Conservation (phyloP, 164 flowering plant genomes). For the Macadamia integrifolia region DNA sequence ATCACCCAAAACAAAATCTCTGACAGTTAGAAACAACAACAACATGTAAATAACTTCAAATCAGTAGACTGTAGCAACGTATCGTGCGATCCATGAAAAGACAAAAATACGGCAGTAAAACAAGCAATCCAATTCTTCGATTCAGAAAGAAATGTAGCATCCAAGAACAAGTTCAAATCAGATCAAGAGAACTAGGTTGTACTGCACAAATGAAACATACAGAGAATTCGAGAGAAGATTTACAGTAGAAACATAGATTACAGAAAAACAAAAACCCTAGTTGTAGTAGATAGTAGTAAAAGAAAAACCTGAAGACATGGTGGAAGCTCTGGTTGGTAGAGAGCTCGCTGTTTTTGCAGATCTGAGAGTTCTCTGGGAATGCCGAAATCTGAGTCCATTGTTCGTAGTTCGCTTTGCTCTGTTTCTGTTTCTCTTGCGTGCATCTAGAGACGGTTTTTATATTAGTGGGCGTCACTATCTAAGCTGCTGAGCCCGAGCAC, state of each 20-base stretch:
- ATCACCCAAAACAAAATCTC: background rate
- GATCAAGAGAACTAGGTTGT: background rate
- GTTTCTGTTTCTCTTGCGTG: background rate
- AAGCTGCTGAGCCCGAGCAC: no score
- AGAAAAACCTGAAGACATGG: conserved; percentile 88
- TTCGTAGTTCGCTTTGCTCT: background rate
- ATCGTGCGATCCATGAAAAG: no score
- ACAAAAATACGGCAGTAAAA: background rate
- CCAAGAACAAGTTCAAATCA: background rate
- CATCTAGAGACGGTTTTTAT: no score
- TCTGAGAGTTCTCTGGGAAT: conserved; percentile 84
- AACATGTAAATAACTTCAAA: background rate
- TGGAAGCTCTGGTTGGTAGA: conserved; percentile 76
- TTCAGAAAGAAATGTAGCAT: no score
- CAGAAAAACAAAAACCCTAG: background rate
- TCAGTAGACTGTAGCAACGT: background rate
- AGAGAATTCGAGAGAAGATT: no score
- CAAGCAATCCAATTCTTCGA: conserved; percentile 1
- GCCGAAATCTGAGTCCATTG: conserved; percentile 94
- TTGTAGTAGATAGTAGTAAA: background rate
- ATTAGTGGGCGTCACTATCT: no score
- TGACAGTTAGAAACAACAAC: background rate
- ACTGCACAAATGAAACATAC: no score
- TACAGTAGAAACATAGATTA: background rate
- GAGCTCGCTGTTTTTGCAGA: conserved; percentile 77